Evolutionary conservation across 1,284 basidiomycete genomes (phyloP), one percentile per base, ranked within the genome.

Genomic region (Ustilago lituana): DNA sequence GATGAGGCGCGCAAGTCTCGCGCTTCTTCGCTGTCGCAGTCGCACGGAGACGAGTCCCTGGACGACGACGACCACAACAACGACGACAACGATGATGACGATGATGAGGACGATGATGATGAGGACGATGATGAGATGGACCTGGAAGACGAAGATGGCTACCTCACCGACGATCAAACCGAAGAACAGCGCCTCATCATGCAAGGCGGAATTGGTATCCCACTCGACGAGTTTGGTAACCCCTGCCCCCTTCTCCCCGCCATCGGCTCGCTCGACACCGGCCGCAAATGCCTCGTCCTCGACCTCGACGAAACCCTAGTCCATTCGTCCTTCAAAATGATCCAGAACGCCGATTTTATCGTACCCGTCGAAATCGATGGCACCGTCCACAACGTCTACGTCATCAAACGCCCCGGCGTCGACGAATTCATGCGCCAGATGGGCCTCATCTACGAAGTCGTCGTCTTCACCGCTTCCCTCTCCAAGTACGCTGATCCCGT

Each of bases 401-500:
- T 98, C 37, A 93, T 99, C 84, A 99, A 99, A 84, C 89, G 95
- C 43, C 95, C 95, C 2, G 95, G 95, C 8, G 96, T 99, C 23
- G 95, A 99, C 84, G 90, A 90, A 80, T 99, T 98, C 84, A 85
- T 99, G 84, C 91, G 91, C 83, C 90, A 88, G 83, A 98, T 98
- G 96, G 95, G 96, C 37, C 91, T 96, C 83, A 89, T 98, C 47
- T 99, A 96, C 83, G 95, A 99, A 84, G 87, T 99, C 55, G 96
- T 99, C 26, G 92, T 99, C 14, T 99, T 98, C 83, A 99, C 95
- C 6, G 95, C 96, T 11, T 94, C 92, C 84, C 84, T 99, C 57
- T 94, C 92, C 87, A 98, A 98, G 91, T 99, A 99, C 79, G 95
- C 96, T 56, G 95, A 99, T 82, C 95, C 95, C 2, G 95, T 99